phyloP scores from a whole-genome alignment of 148 eudicot genomes.

The Talinum fruticosum region DNA sequence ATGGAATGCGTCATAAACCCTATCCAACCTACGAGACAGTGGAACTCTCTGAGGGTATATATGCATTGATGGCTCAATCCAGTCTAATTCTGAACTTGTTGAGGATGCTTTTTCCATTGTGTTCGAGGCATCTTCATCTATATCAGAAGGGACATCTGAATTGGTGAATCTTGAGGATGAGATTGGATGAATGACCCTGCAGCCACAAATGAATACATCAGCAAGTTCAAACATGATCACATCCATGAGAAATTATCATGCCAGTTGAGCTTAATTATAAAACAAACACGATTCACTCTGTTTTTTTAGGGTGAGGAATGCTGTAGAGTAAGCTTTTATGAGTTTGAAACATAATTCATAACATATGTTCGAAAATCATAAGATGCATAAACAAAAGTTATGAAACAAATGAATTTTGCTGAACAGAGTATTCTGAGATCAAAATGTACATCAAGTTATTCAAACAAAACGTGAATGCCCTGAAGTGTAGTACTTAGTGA shows the following conservation, averaged over 20 bases:
- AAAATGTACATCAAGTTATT: background rate
- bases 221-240: background rate
- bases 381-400: background rate
- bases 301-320: too few relatives aligned
- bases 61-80: conserved; percentile 69
- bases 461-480: background rate
- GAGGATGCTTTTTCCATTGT: conserved; percentile 34
- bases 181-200: conserved; percentile 43
- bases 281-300: too few relatives aligned
- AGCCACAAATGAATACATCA: conserved; percentile 20
- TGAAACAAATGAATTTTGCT: background rate
- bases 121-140: conserved; percentile 26
- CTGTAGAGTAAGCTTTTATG: too few relatives aligned
- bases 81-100: conserved; percentile 46
- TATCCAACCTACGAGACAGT: conserved; percentile 35
- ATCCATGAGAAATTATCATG: background rate
- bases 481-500: too few relatives aligned
- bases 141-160: conserved; percentile 22
- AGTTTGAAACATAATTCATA: too few relatives aligned
- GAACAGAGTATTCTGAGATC: background rate
- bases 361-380: background rate
- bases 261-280: background rate
- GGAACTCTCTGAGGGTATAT: conserved; percentile 34
- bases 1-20: conserved; percentile 66
- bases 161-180: conserved; percentile 20